Conservation (phyloP, 2,329 filamentous ascomycete genomes). For the Cladophialophora psammophila region DNA sequence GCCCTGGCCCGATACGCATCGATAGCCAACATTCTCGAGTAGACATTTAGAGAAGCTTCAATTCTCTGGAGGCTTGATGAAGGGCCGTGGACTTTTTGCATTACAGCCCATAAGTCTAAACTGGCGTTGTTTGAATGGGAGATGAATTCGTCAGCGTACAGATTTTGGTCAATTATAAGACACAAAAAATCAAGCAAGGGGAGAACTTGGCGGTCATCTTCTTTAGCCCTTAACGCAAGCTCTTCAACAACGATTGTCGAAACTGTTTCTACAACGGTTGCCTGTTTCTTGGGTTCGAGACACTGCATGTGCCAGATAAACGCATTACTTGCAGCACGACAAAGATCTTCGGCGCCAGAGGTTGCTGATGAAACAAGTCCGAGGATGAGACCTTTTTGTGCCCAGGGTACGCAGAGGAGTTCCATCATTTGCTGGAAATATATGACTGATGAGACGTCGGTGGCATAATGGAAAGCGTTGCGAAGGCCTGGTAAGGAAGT, state of each 20-base stretch:
- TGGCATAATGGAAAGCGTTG: conserved; percentile 50
- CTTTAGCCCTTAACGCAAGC: conserved; percentile 58
- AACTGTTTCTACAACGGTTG: conserved; percentile 43
- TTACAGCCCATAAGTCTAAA: conserved; percentile 70
- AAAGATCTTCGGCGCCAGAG: conserved; percentile 54
- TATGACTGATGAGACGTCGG: conserved; percentile 52
- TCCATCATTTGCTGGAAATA: conserved; percentile 54
- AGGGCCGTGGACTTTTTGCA: conserved; percentile 83
- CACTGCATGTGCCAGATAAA: conserved; percentile 45
- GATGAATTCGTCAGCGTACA: conserved; percentile 31
- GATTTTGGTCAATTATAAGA: conserved; percentile 73
- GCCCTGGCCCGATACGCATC: conserved; percentile 25
- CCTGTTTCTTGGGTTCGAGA: conserved; percentile 18
- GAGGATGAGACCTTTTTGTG: conserved; percentile 50
- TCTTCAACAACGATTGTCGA: conserved; percentile 63
- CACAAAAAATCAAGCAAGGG: conserved; percentile 78
- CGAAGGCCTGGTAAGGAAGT: conserved; percentile 7
- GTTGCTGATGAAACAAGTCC: conserved; percentile 55
- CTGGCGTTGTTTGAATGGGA: conserved; percentile 7
- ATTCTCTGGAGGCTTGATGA: conserved; percentile 82
- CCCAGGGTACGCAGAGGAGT: conserved; percentile 48
- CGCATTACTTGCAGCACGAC: conserved; percentile 52
- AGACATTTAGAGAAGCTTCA: conserved; percentile 79
- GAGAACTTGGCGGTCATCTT: conserved; percentile 73
- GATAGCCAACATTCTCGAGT: conserved; percentile 52